phyloP scores from a whole-genome alignment of 352 stramenopile species.

The Globisporangium acanthophoron region DNA sequence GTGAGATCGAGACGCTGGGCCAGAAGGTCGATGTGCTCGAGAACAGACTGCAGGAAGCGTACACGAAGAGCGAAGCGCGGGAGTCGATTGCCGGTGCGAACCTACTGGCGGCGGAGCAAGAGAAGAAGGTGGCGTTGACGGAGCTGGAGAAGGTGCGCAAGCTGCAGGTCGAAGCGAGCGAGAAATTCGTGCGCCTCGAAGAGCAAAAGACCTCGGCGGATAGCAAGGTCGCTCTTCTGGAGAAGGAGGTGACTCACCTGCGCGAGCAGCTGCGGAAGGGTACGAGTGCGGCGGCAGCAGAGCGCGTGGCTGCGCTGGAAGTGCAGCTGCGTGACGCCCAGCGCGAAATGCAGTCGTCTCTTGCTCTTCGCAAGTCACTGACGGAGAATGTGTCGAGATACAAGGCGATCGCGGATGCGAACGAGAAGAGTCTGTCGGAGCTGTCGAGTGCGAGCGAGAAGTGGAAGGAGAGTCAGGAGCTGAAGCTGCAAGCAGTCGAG shows the following conservation, averaged over 20 bases:
- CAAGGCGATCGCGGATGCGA: constrained; percentile 70
- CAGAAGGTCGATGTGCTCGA: constrained; percentile 48
- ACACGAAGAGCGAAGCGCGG: constrained; percentile 59
- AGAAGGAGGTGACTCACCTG: constrained; percentile 54
- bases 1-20: constrained; percentile 36
- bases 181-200: constrained; percentile 45
- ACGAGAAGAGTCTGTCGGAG: constrained; percentile 60
- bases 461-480: constrained; percentile 49
- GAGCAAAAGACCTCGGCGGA: constrained; percentile 39
- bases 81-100: constrained; percentile 40
- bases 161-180: constrained; percentile 24
- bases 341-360: constrained; percentile 45
- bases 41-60: constrained; percentile 48
- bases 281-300: constrained; percentile 41
- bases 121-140: constrained; percentile 44
- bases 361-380: constrained; percentile 55
- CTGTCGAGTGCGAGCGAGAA: constrained; percentile 56
- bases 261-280: constrained; percentile 64
- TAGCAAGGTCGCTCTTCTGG: constrained; percentile 35
- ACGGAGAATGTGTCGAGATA: constrained; percentile 62
- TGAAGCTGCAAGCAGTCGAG: constrained; percentile 39
- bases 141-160: constrained; percentile 42
- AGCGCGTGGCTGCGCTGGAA: constrained; percentile 58
- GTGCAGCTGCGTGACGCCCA: constrained; percentile 55
- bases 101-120: constrained; percentile 39